Evolutionary conservation across 148 eudicot species (phyloP), one percentile per base, ranked within the genome.

Genomic region (Hydrangea macrophylla): DNA sequence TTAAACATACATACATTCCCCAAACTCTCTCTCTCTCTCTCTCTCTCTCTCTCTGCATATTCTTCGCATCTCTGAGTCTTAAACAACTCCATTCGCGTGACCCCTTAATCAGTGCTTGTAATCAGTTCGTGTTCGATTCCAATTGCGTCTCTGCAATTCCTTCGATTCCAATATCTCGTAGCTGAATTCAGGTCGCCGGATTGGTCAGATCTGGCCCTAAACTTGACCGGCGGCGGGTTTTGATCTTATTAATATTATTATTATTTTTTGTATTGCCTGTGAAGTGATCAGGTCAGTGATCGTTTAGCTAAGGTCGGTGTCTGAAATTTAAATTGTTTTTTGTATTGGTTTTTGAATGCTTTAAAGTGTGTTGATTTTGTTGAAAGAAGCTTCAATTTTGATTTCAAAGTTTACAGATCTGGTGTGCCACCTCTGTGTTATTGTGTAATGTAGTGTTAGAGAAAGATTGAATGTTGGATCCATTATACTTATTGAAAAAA

Each of bases 61-160:
- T 68, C 80, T 40, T 68, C 80, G 76, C 76, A 72, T 67, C 69
- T 72, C 44, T 51, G 33, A 53, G 12, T 22, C 58, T 28, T 9
- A 5, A 9, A n/a, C 8, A 28, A 5, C 15, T n/a, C 23, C 6
- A 27, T 55, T 1, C 17, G 13, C 32, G 33, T 55, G 12, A 3
- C 23, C 22, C 39, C 8, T n/a, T 23, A 8, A 55, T 17, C 57
- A 39, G 39, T 65, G 9, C n/a, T 36, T 54, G 68, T 24, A 28
- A 42, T 58, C 57, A 48, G 39, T 72, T 58, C 25, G 40, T 30
- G 13, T 40, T 12, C 7, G 13, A 45, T 7, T 33, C 36, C 32
- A 56, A 54, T 36, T 36, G 0, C 57, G 67, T 57, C 57, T 20
- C 35, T 37, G 36, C 45, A 50, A n/a, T 30, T 36, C 51, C 48